phyloP scores from a whole-genome alignment of 352 stramenopile species.

The Phytophthora palmivora region DNA sequence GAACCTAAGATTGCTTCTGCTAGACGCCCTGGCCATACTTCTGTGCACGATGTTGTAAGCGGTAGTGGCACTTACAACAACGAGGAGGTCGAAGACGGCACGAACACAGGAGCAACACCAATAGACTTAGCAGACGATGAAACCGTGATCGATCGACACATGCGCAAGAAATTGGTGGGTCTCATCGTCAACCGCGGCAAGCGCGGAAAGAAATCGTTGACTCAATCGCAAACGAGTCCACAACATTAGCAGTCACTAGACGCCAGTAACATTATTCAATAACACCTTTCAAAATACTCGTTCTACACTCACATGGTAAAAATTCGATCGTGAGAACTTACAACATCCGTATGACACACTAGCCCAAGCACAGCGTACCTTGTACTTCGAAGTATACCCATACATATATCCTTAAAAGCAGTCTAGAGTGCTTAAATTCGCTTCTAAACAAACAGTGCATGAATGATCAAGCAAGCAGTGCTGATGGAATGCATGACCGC shows the following conservation, averaged over 20 bases:
- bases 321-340: no score
- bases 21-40: conserved; percentile 24
- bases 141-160: conserved; percentile 74
- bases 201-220: conserved; percentile 64
- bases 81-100: conserved; percentile 40
- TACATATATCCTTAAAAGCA: conserved; percentile 48
- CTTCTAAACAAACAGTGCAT: conserved; percentile 77
- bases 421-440: conserved; percentile 56
- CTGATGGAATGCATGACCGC: conserved; percentile 82
- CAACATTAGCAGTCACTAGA: conserved; percentile 38
- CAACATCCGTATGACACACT: not conserved
- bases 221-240: conserved; percentile 26
- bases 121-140: conserved; percentile 67
- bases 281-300: conserved; percentile 20
- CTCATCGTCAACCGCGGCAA: conserved; percentile 83
- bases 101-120: conserved; percentile 12
- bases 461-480: conserved; percentile 65
- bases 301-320: conserved; percentile 3
- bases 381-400: no score
- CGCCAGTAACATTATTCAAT: conserved; percentile 34
- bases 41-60: conserved; percentile 23
- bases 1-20: conserved; percentile 25
- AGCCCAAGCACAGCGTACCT: conserved; percentile 6
- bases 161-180: conserved; percentile 86
- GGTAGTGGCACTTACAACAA: conserved; percentile 33